Evolutionary conservation across 495 filamentous ascomycete genomes (phyloP).

Genomic region (Penicillium mononematosum): DNA sequence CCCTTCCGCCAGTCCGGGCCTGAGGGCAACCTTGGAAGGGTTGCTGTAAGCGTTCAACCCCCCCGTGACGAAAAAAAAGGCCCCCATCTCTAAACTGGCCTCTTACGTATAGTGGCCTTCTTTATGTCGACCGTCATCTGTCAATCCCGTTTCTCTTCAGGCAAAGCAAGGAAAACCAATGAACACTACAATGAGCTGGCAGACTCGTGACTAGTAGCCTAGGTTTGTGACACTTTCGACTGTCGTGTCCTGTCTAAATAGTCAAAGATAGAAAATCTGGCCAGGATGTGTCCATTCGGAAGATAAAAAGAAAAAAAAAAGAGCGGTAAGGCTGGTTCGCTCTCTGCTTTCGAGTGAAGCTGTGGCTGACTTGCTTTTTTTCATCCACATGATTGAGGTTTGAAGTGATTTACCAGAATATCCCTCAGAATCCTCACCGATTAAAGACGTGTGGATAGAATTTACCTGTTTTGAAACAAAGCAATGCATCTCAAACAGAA

Average conservation of each 20-base stretch:
- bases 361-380: slow-evolving; percentile 2
- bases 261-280: slow-evolving; percentile 10
- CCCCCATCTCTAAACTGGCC: neutral
- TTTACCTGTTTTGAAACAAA: slow-evolving; percentile 4
- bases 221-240: slow-evolving; percentile 27
- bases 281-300: slow-evolving; percentile 29
- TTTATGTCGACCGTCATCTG: slow-evolving; percentile 4
- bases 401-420: neutral
- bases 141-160: neutral
- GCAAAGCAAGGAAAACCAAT: slow-evolving; percentile 1
- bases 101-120: neutral
- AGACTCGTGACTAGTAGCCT: slow-evolving; percentile 27
- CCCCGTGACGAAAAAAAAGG: slow-evolving; percentile 14
- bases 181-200: slow-evolving; percentile 25
- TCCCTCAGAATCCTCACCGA: slow-evolving; percentile 1
- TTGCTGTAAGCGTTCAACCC: slow-evolving; percentile 1
- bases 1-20: slow-evolving; percentile 23
- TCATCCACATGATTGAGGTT: slow-evolving; percentile 5
- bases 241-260: slow-evolving; percentile 22
- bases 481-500: slow-evolving; percentile 8
- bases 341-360: slow-evolving; percentile 1
- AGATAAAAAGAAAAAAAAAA: slow-evolving; percentile 24
- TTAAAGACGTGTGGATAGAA: slow-evolving; percentile 1
- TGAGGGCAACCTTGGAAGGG: neutral
- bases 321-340: slow-evolving; percentile 20